phyloP scores from a whole-genome alignment of 495 filamentous ascomycete species.

The Chaetomium cochliodes region DNA sequence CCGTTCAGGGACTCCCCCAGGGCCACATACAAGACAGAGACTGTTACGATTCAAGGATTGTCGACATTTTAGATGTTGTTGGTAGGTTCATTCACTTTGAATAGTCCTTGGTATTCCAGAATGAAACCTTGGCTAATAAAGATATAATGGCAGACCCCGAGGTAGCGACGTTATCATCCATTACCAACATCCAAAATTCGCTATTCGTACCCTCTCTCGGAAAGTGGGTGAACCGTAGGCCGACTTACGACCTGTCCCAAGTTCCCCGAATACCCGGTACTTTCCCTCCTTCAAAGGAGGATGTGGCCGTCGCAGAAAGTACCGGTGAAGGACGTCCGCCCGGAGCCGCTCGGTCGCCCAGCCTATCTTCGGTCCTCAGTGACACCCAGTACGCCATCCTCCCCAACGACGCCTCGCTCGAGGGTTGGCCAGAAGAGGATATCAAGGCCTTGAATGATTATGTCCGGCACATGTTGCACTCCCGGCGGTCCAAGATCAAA shows the following conservation, averaged over 20 bases:
- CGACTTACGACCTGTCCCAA: constrained; percentile 69
- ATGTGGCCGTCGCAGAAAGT: constrained; percentile 12
- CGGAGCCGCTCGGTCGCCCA: constrained; percentile 30
- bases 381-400: constrained; percentile 56
- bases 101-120: not conserved
- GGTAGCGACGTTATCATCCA: constrained; percentile 67
- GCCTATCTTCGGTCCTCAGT: constrained; percentile 47
- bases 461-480: constrained; percentile 80
- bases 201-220: constrained; percentile 73
- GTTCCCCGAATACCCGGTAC: constrained; percentile 30
- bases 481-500: constrained; percentile 70
- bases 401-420: constrained; percentile 61
- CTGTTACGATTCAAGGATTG: constrained; percentile 55
- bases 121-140: not conserved
- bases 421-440: constrained; percentile 68
- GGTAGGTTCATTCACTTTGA: constrained; percentile 48
- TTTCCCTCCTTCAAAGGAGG: constrained; percentile 28
- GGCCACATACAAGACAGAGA: constrained; percentile 35
- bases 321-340: constrained; percentile 16
- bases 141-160: constrained; percentile 59
- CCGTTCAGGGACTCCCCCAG: not conserved
- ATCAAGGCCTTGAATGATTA: constrained; percentile 73
- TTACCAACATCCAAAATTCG: constrained; percentile 79
- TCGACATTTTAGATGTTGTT: constrained; percentile 70
- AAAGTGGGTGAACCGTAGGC: constrained; percentile 63